Evolutionary conservation across 441 rosid genomes (phyloP), one percentile per base, ranked within the genome.

Genomic region (Aleurites moluccanus): DNA sequence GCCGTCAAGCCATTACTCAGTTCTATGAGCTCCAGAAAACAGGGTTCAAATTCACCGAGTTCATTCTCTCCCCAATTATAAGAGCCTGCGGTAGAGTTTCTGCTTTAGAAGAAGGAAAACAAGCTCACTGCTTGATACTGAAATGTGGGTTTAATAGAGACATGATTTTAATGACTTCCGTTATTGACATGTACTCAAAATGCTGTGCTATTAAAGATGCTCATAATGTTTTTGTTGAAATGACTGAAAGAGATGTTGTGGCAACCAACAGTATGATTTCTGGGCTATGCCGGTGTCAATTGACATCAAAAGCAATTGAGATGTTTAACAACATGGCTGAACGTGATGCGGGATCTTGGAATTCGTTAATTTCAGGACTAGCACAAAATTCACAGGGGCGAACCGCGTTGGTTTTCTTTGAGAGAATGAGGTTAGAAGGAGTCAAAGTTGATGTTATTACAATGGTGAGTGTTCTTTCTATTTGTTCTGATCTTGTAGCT

Each of bases 191-290:
- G 81, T 80, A 76, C 49, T 62, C 70, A 0, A 80, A 76, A 73
- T 61, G 70, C 23, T 9, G 7, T 2, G 1, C 13, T 14, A 53
- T 80, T 14, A 15, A 18, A 8, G 75, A 73, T 28, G 74, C 77
- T 14, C 63, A 28, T 53, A 27, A 61, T 0, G 27, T 69, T 38
- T 73, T 78, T 50, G 73, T n/a, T 27, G 77, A 78, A 62, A 78
- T 78, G 77, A 74, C 83, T 55, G 77, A 64, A n/a, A 63, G 77
- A 80, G 83, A 76, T 47, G 27, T 69, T n/a, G 71, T 73, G 42
- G 70, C 77, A 4, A 42, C 65, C 20, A 80, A 76, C 72, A 76
- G 71, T 74, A 52, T 80, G 80, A 73, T 80, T 56, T 76, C 77
- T 44, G 75, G 71, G 63, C 69, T 80, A 15, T 80, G 55, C 28